Evolutionary conservation across 2,329 filamentous ascomycete genomes (phyloP).

Genomic region (Piedraia hortae): DNA sequence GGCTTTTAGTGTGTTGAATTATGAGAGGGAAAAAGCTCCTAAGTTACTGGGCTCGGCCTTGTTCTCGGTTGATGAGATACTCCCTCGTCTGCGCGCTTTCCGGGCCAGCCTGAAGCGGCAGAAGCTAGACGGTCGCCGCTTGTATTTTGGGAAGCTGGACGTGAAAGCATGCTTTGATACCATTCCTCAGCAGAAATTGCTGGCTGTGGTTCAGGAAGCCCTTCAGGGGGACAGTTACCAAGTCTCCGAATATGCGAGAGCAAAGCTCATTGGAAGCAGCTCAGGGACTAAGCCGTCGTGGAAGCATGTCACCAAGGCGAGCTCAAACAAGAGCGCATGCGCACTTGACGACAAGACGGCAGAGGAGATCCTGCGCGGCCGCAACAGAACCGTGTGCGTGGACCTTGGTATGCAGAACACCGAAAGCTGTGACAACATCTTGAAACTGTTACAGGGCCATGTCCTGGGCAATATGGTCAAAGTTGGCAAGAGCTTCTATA

Average conservation of each 20-base stretch:
- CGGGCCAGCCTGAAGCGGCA: constrained; percentile 21
- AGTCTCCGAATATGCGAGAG: constrained; percentile 46
- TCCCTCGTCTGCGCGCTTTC: constrained; percentile 43
- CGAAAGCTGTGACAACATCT: constrained; percentile 30
- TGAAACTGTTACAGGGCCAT: constrained; percentile 50
- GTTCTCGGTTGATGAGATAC: constrained; percentile 59
- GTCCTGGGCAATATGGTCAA: constrained; percentile 66
- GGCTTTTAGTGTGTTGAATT: constrained; percentile 46
- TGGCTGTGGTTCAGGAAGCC: constrained; percentile 34
- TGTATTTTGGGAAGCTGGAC: constrained; percentile 84
- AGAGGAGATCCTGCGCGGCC: constrained; percentile 11
- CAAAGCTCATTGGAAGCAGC: constrained; percentile 23
- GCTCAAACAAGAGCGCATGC: constrained; percentile 7
- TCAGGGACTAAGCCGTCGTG: constrained; percentile 12
- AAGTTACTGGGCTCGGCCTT: constrained; percentile 47
- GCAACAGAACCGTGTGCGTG: constrained; percentile 46
- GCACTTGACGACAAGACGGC: constrained; percentile 10
- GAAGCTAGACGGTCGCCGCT: constrained; percentile 12
- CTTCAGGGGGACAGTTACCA: constrained; percentile 36
- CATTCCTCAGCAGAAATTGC: constrained; percentile 54
- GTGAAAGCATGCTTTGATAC: constrained; percentile 85
- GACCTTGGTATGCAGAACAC: constrained; percentile 33
- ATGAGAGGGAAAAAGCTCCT: constrained; percentile 34
- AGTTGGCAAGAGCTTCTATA: constrained; percentile 66
- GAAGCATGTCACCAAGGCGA: constrained; percentile 17